Percentiles rank a stretch among this genome's conserved stretches.
phyloP scores from a whole-genome alignment of 305 asterid genomes.

The Plantago coronopus region DNA sequence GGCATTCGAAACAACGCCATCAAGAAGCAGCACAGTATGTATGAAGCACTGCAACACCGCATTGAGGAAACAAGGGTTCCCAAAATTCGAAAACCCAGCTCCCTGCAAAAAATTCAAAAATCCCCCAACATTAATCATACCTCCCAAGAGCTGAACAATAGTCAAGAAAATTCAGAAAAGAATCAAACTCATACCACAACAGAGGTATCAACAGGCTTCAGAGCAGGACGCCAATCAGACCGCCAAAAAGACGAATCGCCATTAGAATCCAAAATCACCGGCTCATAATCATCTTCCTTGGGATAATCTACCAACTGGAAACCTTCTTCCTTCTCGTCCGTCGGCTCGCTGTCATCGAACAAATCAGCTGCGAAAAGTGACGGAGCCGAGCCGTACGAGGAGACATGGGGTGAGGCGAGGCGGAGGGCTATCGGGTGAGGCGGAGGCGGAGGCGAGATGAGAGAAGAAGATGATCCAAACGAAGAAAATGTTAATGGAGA shows the following conservation, averaged over 20 bases:
- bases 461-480: too few species aligned
- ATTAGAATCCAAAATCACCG: neutral
- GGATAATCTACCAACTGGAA: too few species aligned
- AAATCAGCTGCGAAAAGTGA: conserved; percentile 23
- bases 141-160: too few species aligned
- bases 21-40: conserved; percentile 67
- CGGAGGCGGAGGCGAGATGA: too few species aligned
- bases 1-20: conserved; percentile 36
- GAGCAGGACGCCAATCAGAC: neutral
- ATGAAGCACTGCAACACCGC: conserved; percentile 77
- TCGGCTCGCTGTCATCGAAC: conserved; percentile 25
- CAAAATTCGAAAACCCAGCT: conserved; percentile 69
- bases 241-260: neutral
- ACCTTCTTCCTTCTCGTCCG: conserved; percentile 19
- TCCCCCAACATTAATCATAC: neutral
- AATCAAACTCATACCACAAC: conserved; percentile 14
- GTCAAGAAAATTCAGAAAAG: neutral
- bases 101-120: conserved; percentile 46
- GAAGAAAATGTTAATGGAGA: too few species aligned
- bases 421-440: too few species aligned
- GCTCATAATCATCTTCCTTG: conserved; percentile 11
- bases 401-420: too few species aligned
- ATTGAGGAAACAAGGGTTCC: conserved; percentile 82
- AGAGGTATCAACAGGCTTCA: neutral
- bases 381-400: conserved; percentile 9